These are phyloP conservation scores for Xerocomellus intermedius DNA, from an alignment of 768 basidiomycete species.

Conservation along the genomic window DNA sequence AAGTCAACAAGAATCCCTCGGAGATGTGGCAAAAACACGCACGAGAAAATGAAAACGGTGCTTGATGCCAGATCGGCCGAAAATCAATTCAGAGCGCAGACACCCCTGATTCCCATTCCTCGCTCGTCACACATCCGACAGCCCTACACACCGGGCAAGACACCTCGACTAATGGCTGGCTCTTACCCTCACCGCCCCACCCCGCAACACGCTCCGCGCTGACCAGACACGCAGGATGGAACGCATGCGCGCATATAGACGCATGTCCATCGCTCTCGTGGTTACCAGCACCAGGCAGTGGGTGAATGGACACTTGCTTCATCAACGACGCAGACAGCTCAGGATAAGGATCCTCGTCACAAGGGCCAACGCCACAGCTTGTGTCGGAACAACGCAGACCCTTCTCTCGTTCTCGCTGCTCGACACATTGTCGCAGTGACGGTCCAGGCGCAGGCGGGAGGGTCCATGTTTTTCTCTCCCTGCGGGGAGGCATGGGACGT, in stretches of 20 bases:
- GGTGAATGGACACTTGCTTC: slow-evolving; percentile 26
- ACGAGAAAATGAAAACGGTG: neutral
- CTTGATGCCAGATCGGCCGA: neutral
- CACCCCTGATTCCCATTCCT: slow-evolving; percentile 59
- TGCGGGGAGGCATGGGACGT: slow-evolving; percentile 26
- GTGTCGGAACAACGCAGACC: slow-evolving; percentile 72
- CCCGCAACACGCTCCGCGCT: slow-evolving; percentile 61
- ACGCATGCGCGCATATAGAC: slow-evolving; percentile 57
- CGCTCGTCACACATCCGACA: slow-evolving; percentile 55
- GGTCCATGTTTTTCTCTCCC: slow-evolving; percentile 51
- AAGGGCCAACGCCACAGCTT: slow-evolving; percentile 73
- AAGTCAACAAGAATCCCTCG: neutral
- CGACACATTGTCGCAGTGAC: slow-evolving; percentile 71
- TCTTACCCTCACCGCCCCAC: slow-evolving; percentile 51
- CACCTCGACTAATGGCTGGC: slow-evolving; percentile 53
- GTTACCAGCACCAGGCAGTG: slow-evolving; percentile 11
- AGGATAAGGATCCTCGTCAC: slow-evolving; percentile 64
- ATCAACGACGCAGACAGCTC: slow-evolving; percentile 20
- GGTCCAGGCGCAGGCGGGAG: slow-evolving; percentile 64
- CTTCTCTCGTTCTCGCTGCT: slow-evolving; percentile 67
- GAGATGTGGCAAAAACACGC: neutral
- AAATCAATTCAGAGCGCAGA: slow-evolving; percentile 24
- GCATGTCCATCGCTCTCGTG: slow-evolving; percentile 15
- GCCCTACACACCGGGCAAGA: slow-evolving; percentile 71
- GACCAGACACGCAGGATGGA: slow-evolving; percentile 74